Conservation (phyloP, 2,329 filamentous ascomycete species). For the Rutstroemia sp. region DNA sequence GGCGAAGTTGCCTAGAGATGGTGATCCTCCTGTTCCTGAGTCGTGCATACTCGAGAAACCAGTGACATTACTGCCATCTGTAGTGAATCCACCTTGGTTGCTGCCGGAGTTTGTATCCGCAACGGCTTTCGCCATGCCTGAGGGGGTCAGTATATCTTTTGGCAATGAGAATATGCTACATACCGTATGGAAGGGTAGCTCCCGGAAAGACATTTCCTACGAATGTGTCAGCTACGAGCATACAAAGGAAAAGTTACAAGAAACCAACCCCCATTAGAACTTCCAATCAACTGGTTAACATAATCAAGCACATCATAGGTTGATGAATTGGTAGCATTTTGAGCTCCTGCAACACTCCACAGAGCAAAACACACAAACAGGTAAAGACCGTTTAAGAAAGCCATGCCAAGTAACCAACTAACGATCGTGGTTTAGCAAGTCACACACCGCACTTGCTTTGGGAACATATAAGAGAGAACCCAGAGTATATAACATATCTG, state of each 20-base stretch:
- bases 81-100: constrained; percentile 50
- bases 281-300: constrained; percentile 47
- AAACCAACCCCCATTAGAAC: constrained; percentile 41
- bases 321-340: constrained; percentile 15
- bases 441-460: neutral
- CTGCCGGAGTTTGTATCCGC: constrained; percentile 44
- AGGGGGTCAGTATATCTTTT: constrained; percentile 11
- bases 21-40: constrained; percentile 39
- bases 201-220: constrained; percentile 45
- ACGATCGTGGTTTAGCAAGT: neutral
- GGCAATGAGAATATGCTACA: neutral
- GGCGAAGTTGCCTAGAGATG: constrained; percentile 67
- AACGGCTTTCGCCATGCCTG: constrained; percentile 42
- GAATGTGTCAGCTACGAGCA: neutral
- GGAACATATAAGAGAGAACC: neutral
- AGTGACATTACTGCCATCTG: constrained; percentile 33
- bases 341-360: constrained; percentile 5
- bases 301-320: constrained; percentile 34
- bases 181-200: constrained; percentile 45
- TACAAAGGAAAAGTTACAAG: neutral
- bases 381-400: neutral
- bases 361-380: constrained; percentile 1
- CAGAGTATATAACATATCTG: neutral
- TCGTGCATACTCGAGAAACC: constrained; percentile 34
- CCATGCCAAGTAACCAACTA: constrained; percentile 6